Conservation (phyloP, 192 early-diverging fungal species). For the Podila minutissima region DNA sequence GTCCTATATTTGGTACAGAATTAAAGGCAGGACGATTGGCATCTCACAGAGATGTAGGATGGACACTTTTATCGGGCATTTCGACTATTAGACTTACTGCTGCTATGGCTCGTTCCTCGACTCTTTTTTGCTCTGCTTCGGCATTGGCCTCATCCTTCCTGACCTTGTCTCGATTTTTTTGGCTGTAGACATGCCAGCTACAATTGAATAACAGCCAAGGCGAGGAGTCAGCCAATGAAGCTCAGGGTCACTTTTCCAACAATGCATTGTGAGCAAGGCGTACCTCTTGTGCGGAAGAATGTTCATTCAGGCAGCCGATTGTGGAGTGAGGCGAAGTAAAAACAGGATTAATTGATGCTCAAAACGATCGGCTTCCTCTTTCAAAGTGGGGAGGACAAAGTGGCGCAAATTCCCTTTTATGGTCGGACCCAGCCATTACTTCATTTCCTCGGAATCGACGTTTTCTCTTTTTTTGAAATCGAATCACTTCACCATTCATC, state of each 20-base stretch:
- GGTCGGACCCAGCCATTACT: background rate
- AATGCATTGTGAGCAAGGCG: background rate
- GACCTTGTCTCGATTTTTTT: constrained; percentile 75
- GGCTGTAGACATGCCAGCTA: constrained; percentile 83
- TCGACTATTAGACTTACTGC: constrained; percentile 58
- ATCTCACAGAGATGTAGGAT: no score
- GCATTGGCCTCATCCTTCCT: constrained; percentile 75
- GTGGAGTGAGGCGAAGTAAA: background rate
- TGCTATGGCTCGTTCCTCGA: constrained; percentile 53
- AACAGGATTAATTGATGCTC: background rate
- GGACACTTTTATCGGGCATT: no score
- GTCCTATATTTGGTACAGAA: constrained; percentile 51
- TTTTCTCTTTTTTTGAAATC: background rate
- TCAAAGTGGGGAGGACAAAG: background rate
- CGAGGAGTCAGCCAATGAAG: background rate
- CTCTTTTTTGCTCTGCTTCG: constrained; percentile 62
- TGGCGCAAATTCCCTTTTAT: constrained; percentile 2
- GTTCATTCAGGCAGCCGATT: constrained; percentile 55
- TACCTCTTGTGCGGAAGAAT: constrained; percentile 78
- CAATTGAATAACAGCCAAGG: background rate
- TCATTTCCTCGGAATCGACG: background rate
- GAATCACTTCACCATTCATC: background rate
- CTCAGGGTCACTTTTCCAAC: background rate
- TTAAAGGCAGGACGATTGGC: no score
- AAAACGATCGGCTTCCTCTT: background rate